Conservation (phyloP, 73 alveolate species). For the Paramecium bursaria region DNA sequence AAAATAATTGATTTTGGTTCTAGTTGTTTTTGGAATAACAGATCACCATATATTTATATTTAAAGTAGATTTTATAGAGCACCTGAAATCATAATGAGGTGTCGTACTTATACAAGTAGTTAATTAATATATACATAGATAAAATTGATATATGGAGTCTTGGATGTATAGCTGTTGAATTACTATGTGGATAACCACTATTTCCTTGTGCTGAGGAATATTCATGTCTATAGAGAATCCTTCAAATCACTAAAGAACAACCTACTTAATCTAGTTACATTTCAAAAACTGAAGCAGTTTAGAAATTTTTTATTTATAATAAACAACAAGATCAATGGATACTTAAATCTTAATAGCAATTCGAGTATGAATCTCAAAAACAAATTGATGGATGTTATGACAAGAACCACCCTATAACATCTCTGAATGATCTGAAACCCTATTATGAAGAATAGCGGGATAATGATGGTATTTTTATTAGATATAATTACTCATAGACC, state of each 20-base stretch:
- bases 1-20: conserved; percentile 71
- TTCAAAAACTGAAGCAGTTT: not conserved
- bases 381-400: conserved; percentile 32
- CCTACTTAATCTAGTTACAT: not conserved
- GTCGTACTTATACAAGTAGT: conserved; percentile 3
- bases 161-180: conserved; percentile 67
- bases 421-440: conserved; percentile 31
- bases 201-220: conserved; percentile 65
- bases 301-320: conserved; percentile 37
- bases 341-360: conserved; percentile 53
- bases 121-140: not conserved
- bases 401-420: conserved; percentile 8
- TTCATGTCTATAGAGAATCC: conserved; percentile 57
- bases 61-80: conserved; percentile 68
- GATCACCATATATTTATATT: conserved; percentile 56
- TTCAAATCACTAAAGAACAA: conserved; percentile 19
- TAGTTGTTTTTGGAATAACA: conserved; percentile 50
- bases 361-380: conserved; percentile 3
- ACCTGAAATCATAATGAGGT: conserved; percentile 65
- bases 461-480: conserved; percentile 32
- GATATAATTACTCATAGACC: conserved; percentile 11
- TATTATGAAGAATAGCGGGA: conserved; percentile 38
- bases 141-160: conserved; percentile 70
- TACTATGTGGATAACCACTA: conserved; percentile 56
- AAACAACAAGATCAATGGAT: not conserved